These are phyloP conservation scores for Melastoma candidum DNA, from an alignment of 441 rosid species.

Conservation along the genomic window DNA sequence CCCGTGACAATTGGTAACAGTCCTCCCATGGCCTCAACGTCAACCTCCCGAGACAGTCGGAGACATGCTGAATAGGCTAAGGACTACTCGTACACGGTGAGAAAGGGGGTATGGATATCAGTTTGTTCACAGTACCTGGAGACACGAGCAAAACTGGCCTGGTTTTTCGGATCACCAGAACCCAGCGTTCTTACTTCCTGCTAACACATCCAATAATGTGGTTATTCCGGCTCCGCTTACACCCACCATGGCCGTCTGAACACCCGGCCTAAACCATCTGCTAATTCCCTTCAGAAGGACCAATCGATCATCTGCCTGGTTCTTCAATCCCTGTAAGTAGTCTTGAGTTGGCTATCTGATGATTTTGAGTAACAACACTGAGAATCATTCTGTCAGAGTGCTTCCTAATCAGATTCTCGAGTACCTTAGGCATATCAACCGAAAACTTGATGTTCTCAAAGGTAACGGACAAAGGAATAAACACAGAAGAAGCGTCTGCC, in stretches of 20 bases:
- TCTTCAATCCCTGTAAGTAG: neutral
- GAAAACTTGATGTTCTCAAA: conserved; percentile 11
- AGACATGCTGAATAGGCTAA: conserved; percentile 10
- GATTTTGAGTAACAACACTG: neutral
- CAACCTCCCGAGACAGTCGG: conserved; percentile 6
- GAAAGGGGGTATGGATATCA: conserved; percentile 11
- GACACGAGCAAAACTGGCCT: conserved; percentile 7
- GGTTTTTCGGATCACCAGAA: conserved; percentile 10
- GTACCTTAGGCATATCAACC: conserved; percentile 10
- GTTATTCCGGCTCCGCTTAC: conserved; percentile 15
- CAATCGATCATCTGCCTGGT: conserved; percentile 2
- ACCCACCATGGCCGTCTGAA: conserved; percentile 11
- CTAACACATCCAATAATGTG: conserved; percentile 5
- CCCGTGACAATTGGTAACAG: too few relatives aligned
- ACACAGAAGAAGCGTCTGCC: conserved; percentile 5
- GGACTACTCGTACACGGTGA: conserved; percentile 10
- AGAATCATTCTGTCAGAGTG: neutral
- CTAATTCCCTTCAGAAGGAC: conserved; percentile 10
- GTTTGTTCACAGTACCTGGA: conserved; percentile 10
- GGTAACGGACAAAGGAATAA: conserved; percentile 6
- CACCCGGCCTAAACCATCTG: conserved; percentile 9
- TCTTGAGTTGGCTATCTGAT: neutral
- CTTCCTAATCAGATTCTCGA: neutral
- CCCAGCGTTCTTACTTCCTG: conserved; percentile 9
- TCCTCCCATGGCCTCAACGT: conserved; percentile 6